Conservation (phyloP, 192 early-diverging fungal genomes). For the Haplosporangium gracile region DNA sequence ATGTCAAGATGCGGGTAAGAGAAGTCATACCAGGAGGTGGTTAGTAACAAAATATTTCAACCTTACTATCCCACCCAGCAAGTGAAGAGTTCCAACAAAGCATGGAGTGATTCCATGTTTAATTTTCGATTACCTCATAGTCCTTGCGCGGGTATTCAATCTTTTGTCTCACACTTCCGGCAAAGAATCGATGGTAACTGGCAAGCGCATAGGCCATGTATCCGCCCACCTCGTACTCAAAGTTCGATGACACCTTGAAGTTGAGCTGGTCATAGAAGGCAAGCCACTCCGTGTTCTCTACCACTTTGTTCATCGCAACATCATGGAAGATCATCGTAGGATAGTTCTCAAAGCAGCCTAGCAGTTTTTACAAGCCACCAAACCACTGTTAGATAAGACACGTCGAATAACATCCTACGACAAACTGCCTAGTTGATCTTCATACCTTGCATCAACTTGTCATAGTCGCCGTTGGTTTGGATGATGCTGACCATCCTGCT, state of each 20-base stretch:
- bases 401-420: not conserved
- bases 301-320: conserved; percentile 73
- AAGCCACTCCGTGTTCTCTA: conserved; percentile 81
- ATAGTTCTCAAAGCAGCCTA: conserved; percentile 95
- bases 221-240: conserved; percentile 68
- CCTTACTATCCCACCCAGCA: not conserved
- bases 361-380: not conserved
- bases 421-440: not conserved
- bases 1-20: not conserved
- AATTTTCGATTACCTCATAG: conserved; percentile 69
- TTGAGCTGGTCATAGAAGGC: conserved; percentile 85
- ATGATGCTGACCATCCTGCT: conserved; percentile 63
- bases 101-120: not conserved
- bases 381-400: not conserved
- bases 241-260: conserved; percentile 54
- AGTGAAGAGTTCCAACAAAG: not conserved
- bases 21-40: not conserved
- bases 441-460: conserved; percentile 88
- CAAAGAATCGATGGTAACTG: conserved; percentile 86
- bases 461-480: conserved; percentile 82
- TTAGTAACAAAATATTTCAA: not conserved
- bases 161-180: conserved; percentile 69
- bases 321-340: conserved; percentile 85
- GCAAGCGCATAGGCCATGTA: conserved; percentile 82
- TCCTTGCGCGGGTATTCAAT: conserved; percentile 85